These are phyloP conservation scores for Apostasia shenzhenica DNA, from an alignment of 106 monocot genomes.

Conservation along the genomic window DNA sequence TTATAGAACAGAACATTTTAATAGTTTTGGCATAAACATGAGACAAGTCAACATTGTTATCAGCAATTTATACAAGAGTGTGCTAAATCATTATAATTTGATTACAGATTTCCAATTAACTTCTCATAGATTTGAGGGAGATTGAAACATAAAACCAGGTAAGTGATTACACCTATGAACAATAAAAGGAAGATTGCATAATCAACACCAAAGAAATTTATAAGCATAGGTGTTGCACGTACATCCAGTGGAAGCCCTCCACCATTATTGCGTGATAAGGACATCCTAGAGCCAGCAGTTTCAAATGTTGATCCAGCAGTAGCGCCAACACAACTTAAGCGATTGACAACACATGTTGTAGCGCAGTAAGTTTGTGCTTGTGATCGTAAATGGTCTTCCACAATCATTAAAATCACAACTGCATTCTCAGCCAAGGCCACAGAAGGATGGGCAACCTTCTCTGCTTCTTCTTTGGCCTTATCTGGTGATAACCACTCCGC, in stretches of 20 bases:
- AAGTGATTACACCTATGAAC: not conserved
- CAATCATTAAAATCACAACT: conserved; percentile 92
- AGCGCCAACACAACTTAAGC: conserved; percentile 39
- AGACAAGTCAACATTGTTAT: not conserved
- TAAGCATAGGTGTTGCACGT: conserved; percentile 21
- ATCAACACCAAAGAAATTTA: not conserved
- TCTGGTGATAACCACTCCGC: conserved; percentile 89
- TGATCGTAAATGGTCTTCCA: conserved; percentile 91
- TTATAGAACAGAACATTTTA: not conserved
- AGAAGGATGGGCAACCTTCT: conserved; percentile 83
- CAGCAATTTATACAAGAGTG: not conserved
- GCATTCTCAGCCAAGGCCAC: conserved; percentile 96
- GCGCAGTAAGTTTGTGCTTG: conserved; percentile 58
- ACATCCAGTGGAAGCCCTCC: conserved; percentile 89
- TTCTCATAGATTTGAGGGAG: not conserved
- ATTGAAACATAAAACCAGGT: no score
- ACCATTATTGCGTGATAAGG: conserved; percentile 46
- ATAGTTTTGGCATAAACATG: not conserved
- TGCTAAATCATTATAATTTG: no score
- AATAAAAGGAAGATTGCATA: not conserved
- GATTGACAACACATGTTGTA: conserved; percentile 28
- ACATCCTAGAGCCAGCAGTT: conserved; percentile 21
- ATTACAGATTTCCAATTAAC: not conserved
- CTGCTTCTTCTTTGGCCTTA: conserved; percentile 84
- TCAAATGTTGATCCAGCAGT: conserved; percentile 34